Evolutionary conservation across 2,329 filamentous ascomycete species (phyloP).

Genomic region (Venturia oleaginea): DNA sequence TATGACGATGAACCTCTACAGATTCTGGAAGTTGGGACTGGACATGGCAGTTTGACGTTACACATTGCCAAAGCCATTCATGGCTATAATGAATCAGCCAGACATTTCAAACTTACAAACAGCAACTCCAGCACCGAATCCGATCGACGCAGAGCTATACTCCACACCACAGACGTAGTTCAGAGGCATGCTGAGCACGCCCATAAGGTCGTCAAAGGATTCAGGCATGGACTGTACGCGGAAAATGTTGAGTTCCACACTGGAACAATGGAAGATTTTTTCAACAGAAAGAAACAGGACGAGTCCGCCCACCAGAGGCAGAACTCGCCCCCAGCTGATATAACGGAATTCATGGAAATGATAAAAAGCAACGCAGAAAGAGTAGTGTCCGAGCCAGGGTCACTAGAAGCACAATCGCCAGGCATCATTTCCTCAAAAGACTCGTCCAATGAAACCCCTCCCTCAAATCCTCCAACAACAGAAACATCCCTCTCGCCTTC

Average conservation of each 20-base stretch:
- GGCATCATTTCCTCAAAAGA: neutral
- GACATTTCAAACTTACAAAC: slow-evolving; percentile 19
- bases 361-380: too few relatives aligned
- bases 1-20: slow-evolving; percentile 43
- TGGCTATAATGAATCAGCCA: slow-evolving; percentile 52
- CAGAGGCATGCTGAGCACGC: slow-evolving; percentile 55
- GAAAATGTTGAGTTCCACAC: slow-evolving; percentile 66
- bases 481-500: neutral
- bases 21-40: slow-evolving; percentile 76
- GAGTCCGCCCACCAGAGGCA: too few relatives aligned
- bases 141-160: slow-evolving; percentile 50
- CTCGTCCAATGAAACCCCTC: neutral
- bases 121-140: slow-evolving; percentile 21
- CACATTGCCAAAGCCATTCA: slow-evolving; percentile 69
- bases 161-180: slow-evolving; percentile 65
- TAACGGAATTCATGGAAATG: too few relatives aligned
- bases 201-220: slow-evolving; percentile 54
- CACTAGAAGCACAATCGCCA: neutral
- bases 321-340: too few relatives aligned
- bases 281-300: slow-evolving; percentile 24
- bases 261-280: slow-evolving; percentile 55
- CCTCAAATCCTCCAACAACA: neutral
- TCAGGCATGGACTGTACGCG: slow-evolving; percentile 61
- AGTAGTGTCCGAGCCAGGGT: neutral
- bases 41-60: slow-evolving; percentile 71